These are phyloP conservation scores for Emericellopsis cladophorae DNA, from an alignment of 2,329 filamentous ascomycete genomes.

Conservation along the genomic window DNA sequence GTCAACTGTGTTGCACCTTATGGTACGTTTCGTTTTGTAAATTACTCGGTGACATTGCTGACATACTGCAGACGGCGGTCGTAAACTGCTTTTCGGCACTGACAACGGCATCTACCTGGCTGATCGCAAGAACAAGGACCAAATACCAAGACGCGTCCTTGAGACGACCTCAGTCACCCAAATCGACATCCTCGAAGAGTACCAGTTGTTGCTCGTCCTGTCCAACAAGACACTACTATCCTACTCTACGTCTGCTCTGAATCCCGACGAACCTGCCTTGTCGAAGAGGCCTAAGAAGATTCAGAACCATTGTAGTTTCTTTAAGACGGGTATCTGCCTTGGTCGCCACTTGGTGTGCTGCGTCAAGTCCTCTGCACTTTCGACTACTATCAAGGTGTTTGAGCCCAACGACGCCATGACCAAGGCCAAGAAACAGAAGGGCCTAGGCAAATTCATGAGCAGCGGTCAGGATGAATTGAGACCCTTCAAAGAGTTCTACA, in stretches of 20 bases:
- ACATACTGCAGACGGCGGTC: constrained; percentile 60
- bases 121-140: constrained; percentile 82
- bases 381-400: constrained; percentile 97
- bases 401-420: constrained; percentile 92
- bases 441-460: constrained; percentile 91
- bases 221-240: constrained; percentile 89
- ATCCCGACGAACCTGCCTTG: constrained; percentile 67
- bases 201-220: constrained; percentile 79
- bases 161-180: constrained; percentile 84
- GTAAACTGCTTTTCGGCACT: constrained; percentile 89
- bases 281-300: constrained; percentile 90
- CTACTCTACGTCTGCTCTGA: constrained; percentile 76
- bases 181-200: constrained; percentile 92
- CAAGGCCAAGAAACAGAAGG: constrained; percentile 90
- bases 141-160: constrained; percentile 66
- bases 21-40: constrained; percentile 39
- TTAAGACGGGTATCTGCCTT: constrained; percentile 91
- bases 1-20: constrained; percentile 93
- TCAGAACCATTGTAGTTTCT: constrained; percentile 94
- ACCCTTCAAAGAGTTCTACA: constrained; percentile 98
- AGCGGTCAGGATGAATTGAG: constrained; percentile 87
- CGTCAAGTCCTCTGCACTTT: constrained; percentile 86
- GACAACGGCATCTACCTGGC: constrained; percentile 88
- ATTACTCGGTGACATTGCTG: too few relatives aligned
- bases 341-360: constrained; percentile 91